Evolutionary conservation across 129 eudicot species (phyloP), one percentile per base, ranked within the genome.

Genomic region (Chrysanthemum lavandulifolium): DNA sequence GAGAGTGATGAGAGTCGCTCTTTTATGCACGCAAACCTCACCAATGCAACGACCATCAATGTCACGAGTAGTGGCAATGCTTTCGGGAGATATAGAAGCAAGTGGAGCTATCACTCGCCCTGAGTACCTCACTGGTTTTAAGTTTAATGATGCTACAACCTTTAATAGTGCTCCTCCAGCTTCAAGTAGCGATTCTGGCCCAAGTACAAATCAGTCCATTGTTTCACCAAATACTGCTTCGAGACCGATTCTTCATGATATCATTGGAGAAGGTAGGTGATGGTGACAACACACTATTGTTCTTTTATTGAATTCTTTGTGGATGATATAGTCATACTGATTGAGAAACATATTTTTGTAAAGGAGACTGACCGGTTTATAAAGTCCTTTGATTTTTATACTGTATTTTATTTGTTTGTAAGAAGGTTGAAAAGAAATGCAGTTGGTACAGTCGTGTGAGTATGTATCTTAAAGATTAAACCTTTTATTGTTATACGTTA

Each of bases 41-140:
- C 91, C 94, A 12, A 47, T 43, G 11, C 57, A 73, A 57, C 73
- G 98, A 21, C 98, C 96, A 29, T 67, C 96, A 58, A 92, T 92
- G 98, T 92, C 96, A 5, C 88, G 91, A 11, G 96, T 78, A 25
- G 84, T 92, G 76, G 90, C 88, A 19, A 92, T 92, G 98, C 85
- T 89, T 61, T 65, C 82, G 6, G 96, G 98, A 27, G 95, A 92
- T 40, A 14, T 63, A 4, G 95, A 92, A 69, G 91, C 85, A 4
- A 68, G 76, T 6, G 52, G 61, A 10, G 80, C 77, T 40, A 79
- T 80, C 45, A 73, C 95, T 15, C 84, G 79, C 45, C 98, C 96
- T 0, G 84, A 73, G 4, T 92, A 89, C 74, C 67, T 92, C 23
- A 78, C 82, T 0, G 94, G 82, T 60, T 92, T 91, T 85, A 84